Conservation (phyloP, 2,329 filamentous ascomycete species). For the Pyricularia sp. region DNA sequence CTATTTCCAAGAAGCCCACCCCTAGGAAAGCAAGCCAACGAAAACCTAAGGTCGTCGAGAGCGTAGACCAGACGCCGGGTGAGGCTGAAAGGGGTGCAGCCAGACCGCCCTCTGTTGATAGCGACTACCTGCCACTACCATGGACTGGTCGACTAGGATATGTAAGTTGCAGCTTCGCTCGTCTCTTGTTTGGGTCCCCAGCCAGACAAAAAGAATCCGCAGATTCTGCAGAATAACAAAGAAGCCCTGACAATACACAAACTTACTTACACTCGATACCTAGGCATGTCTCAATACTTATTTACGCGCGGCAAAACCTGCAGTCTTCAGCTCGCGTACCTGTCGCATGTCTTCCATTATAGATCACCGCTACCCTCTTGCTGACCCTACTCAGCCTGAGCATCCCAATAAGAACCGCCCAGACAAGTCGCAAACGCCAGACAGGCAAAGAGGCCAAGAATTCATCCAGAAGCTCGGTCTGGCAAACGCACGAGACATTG, state of each 20-base stretch:
- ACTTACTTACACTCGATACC: slow-evolving; percentile 4
- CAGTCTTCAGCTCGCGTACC: slow-evolving; percentile 84
- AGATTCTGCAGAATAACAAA: too few relatives aligned
- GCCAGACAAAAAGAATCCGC: too few relatives aligned
- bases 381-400: slow-evolving; percentile 64
- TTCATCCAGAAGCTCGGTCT: slow-evolving; percentile 73
- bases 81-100: slow-evolving; percentile 24
- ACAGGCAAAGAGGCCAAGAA: slow-evolving; percentile 54
- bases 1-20: slow-evolving; percentile 9
- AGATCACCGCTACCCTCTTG: slow-evolving; percentile 76
- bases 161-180: slow-evolving; percentile 38
- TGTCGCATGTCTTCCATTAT: slow-evolving; percentile 86
- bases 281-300: slow-evolving; percentile 93
- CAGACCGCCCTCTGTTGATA: slow-evolving; percentile 71
- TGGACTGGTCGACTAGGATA: slow-evolving; percentile 89
- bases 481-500: slow-evolving; percentile 73
- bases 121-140: slow-evolving; percentile 71
- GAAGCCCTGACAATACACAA: not conserved
- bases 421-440: slow-evolving; percentile 60
- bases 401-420: slow-evolving; percentile 82
- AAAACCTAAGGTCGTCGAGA: slow-evolving; percentile 15
- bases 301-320: slow-evolving; percentile 67
- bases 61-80: slow-evolving; percentile 10
- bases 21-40: slow-evolving; percentile 8
- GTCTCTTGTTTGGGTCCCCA: not conserved